Percentiles rank a stretch among this genome's conserved stretches.
Conservation (phyloP, 805 yeast species). For the Ogataea degrootiae region DNA sequence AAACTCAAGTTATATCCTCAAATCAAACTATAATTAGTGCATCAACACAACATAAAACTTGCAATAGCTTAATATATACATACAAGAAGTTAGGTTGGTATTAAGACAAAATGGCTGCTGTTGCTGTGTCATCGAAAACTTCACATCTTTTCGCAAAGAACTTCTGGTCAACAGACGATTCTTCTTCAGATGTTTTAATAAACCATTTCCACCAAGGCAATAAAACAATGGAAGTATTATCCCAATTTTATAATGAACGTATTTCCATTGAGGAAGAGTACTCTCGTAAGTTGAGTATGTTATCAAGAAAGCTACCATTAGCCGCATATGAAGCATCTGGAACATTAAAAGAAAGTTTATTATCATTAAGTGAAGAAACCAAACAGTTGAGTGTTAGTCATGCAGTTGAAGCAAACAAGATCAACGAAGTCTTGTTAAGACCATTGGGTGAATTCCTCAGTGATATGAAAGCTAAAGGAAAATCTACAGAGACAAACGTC, state of each 20-base stretch:
- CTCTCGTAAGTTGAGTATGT: constrained; percentile 45
- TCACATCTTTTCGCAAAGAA: constrained; percentile 18
- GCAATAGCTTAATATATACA: too few relatives aligned
- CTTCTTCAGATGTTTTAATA: constrained; percentile 52
- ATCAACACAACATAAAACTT: too few relatives aligned
- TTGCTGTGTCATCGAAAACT: too few relatives aligned
- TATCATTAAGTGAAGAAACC: constrained; percentile 54
- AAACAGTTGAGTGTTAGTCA: constrained; percentile 55
- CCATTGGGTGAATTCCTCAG: constrained; percentile 51
- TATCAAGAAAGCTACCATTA: constrained; percentile 37
- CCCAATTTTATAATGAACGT: constrained; percentile 48
- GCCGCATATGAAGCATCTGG: constrained; percentile 46
- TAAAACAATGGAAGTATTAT: constrained; percentile 50
- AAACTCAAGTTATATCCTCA: too few relatives aligned
- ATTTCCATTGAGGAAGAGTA: constrained; percentile 71
- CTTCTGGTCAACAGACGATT: constrained; percentile 53
- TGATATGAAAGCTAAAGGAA: constrained; percentile 47
- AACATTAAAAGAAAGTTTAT: constrained; percentile 52
- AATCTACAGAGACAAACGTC: constrained; percentile 54
- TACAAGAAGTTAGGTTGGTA: too few relatives aligned
- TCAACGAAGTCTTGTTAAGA: constrained; percentile 44
- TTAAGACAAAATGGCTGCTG: too few relatives aligned
- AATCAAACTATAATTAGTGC: too few relatives aligned
- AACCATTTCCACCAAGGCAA: constrained; percentile 56
- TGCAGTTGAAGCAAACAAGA: constrained; percentile 43